Evolutionary conservation across 2,329 filamentous ascomycete genomes (phyloP), one percentile per base, ranked within the genome.

Genomic region (Fusarium coffeatum): DNA sequence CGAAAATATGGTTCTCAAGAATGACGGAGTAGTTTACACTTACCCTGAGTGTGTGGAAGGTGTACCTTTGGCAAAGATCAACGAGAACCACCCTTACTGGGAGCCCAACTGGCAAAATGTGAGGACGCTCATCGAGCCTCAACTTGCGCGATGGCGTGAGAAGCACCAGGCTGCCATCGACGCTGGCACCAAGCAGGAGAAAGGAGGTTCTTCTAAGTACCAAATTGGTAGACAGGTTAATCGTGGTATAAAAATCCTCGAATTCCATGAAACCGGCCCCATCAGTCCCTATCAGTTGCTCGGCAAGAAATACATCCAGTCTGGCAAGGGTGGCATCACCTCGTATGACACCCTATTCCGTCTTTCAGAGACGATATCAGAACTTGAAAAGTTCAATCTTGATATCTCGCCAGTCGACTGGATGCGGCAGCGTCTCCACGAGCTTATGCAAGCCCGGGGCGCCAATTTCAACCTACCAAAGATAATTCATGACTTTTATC

Each of bases 261-360:
- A 85, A 46, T 89, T 87, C 58, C 77, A 89, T 8, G 76, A 81
- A 10, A 77, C 82, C 1, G 84, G 83, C n/a, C 79, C 83, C 4
- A 84, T 88, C 62, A 85, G 86, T 66, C 87, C 87, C 0, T 88
- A 86, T 60, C 87, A 89, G 74, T 81, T 89, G 12, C 79, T 88
- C 5, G 81, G 77, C 32, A 88, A 88, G 75, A 79, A 81, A 22
- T 86, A 82, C 71, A 84, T 87, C 57, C 74, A 78, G 40, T 76
- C 78, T 0, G 77, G 78, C 11, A 81, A 81, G 58, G 79, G 80
- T 3, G 79, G 78, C 43, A 81, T 82, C 40, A 83, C 79, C 16
- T 85, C 84, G 41, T 89, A 89, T 69, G 86, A 89, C 67, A 88
- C 86, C 0, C 77, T 89, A 5, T 88, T 86, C 71, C 84, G 87